Evolutionary conservation across 1,284 basidiomycete genomes (phyloP), one percentile per base, ranked within the genome.

Genomic region (Kwoniella shivajii): DNA sequence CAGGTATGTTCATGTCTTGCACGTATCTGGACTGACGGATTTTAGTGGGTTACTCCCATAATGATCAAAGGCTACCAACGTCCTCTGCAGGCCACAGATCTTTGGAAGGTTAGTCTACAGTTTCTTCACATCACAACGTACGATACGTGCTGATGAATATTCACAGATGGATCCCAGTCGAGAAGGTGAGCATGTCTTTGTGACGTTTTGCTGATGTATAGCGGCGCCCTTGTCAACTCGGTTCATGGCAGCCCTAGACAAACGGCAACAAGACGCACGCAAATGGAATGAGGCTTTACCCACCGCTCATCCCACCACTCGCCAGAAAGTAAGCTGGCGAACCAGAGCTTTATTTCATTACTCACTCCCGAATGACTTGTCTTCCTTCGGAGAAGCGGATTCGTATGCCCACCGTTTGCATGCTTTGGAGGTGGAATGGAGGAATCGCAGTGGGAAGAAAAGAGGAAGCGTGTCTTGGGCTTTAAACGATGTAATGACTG

Each of bases 401-500:
- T 50, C 52, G 1, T 55, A 46, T 29, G 29, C 22, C 41, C 61
- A 54, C 30, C 22, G 54, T 49, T 30, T 57, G 22, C 18, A 29
- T 41, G 53, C 70, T 10, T 45, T 69, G 38, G 72, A 74, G 50
- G 39, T 45, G 4, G 67, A 73, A 36, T 75, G 73, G 75, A 61
- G 75, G 13, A 37, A 53, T 3, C 55, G 42, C 63, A 80, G 50
- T 43, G 74, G 54, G 0, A 74, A 70, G 56, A 80, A 79, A 59
- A 65, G 80, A 26, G 78, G 86, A 0, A 88, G 85, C 60, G 74
- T 89, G 9, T 80, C 82, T 2, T 84, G 83, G 82, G 84, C 88
- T 13, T 71, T 92, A 48, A 88, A 88, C 69, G 88, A 90, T 64
- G 83, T 84, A 1, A 81, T 92, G 61, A 84, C 84, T 4, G 77